phyloP scores from a whole-genome alignment of 2,329 filamentous ascomycete species.

The Penicillium glabrum region DNA sequence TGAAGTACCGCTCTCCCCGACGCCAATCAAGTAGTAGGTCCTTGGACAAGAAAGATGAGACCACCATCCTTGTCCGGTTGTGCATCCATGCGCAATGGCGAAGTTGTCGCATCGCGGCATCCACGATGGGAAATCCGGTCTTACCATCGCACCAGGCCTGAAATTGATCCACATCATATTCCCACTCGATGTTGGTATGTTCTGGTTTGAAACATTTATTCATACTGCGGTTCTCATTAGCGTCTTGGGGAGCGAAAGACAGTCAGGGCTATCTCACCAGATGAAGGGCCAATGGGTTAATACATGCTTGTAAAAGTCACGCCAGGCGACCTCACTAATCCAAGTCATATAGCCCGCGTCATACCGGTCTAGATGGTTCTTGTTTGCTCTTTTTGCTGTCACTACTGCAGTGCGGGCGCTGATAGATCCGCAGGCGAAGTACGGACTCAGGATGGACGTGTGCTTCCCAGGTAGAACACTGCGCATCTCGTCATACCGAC shows the following conservation, averaged over 20 bases:
- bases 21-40: slow-evolving; percentile 82
- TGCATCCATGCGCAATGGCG: slow-evolving; percentile 73
- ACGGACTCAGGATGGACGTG: slow-evolving; percentile 71
- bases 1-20: slow-evolving; percentile 77
- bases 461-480: slow-evolving; percentile 64
- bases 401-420: slow-evolving; percentile 67
- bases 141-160: slow-evolving; percentile 69
- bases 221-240: slow-evolving; percentile 51
- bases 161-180: slow-evolving; percentile 70
- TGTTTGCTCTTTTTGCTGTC: slow-evolving; percentile 63
- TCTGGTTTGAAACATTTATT: slow-evolving; percentile 79
- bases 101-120: slow-evolving; percentile 82
- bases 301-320: slow-evolving; percentile 87
- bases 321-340: slow-evolving; percentile 83
- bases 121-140: slow-evolving; percentile 81
- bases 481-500: slow-evolving; percentile 61
- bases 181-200: slow-evolving; percentile 80
- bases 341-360: slow-evolving; percentile 66
- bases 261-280: slow-evolving; percentile 31
- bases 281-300: slow-evolving; percentile 79
- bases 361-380: slow-evolving; percentile 63
- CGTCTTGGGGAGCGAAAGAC: not conserved
- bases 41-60: slow-evolving; percentile 76
- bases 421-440: slow-evolving; percentile 68
- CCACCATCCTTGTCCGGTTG: slow-evolving; percentile 81